A percentile compares a stretch with the other conserved stretches of the same genome.
Conservation (phyloP, 257 asterid genomes). For the Solanum peruvianum region DNA sequence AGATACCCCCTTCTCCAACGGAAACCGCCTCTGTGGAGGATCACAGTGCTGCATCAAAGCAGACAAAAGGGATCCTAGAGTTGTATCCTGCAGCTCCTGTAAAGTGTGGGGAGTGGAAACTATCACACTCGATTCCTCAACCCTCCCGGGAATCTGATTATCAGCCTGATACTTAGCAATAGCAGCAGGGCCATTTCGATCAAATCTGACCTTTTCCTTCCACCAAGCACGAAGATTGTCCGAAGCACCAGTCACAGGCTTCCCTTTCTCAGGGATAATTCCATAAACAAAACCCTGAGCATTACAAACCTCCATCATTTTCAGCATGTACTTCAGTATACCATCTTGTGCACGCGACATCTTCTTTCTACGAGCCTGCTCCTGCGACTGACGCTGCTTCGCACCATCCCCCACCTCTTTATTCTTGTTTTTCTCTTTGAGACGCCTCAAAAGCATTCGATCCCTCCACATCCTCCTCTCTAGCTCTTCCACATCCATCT, state of each 20-base stretch:
- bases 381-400: conserved; percentile 38
- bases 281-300: conserved; percentile 65
- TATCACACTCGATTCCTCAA: conserved; percentile 17
- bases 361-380: conserved; percentile 56
- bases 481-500: conserved; percentile 39
- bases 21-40: conserved; percentile 47
- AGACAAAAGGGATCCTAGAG: conserved; percentile 43
- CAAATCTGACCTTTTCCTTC: conserved; percentile 60
- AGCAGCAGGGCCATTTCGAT: conserved; percentile 52
- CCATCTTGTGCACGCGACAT: conserved; percentile 66
- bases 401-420: conserved; percentile 16
- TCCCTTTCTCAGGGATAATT: conserved; percentile 60
- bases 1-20: conserved; percentile 32
- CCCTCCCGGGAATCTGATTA: conserved; percentile 15
- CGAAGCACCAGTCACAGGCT: conserved; percentile 53
- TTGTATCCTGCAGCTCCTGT: conserved; percentile 48
- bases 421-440: conserved; percentile 37
- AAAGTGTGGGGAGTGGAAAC: conserved; percentile 27
- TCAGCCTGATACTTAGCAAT: conserved; percentile 34
- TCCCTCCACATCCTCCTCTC: conserved; percentile 52
- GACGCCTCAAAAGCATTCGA: conserved; percentile 30
- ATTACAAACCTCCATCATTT: conserved; percentile 58
- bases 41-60: conserved; percentile 54
- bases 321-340: conserved; percentile 51
- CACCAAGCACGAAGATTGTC: conserved; percentile 61